Conservation (phyloP, 345 rosid genomes). For the Eucalyptus leucophloia region DNA sequence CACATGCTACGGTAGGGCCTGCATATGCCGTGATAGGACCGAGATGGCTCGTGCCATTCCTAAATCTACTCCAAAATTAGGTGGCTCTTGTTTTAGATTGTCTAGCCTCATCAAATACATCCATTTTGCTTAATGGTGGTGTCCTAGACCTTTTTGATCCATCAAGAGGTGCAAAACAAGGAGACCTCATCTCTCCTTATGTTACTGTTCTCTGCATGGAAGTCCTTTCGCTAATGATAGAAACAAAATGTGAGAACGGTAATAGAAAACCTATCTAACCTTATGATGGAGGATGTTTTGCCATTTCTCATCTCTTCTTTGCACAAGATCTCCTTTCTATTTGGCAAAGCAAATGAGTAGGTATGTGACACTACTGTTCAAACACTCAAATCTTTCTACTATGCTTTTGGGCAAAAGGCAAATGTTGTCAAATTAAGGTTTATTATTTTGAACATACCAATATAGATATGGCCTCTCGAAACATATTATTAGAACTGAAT, state of each 20-base stretch:
- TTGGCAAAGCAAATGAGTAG: too few species aligned
- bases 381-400: background rate
- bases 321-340: too few species aligned
- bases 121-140: background rate
- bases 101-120: background rate
- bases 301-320: too few species aligned
- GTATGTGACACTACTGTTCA: background rate
- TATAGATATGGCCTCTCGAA: background rate
- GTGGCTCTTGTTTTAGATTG: background rate
- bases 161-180: background rate
- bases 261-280: too few species aligned
- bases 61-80: background rate
- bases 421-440: background rate
- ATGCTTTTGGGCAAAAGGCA: background rate
- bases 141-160: background rate
- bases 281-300: too few species aligned
- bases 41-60: rapidly evolving
- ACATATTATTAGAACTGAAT: background rate
- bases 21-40: rapidly evolving
- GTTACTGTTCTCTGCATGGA: background rate
- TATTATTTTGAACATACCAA: too few species aligned
- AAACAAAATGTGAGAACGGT: background rate
- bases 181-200: background rate
- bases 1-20: rapidly evolving
- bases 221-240: background rate